These are phyloP conservation scores for Conringia planisiliqua DNA, from an alignment of 345 rosid species.

Conservation along the genomic window DNA sequence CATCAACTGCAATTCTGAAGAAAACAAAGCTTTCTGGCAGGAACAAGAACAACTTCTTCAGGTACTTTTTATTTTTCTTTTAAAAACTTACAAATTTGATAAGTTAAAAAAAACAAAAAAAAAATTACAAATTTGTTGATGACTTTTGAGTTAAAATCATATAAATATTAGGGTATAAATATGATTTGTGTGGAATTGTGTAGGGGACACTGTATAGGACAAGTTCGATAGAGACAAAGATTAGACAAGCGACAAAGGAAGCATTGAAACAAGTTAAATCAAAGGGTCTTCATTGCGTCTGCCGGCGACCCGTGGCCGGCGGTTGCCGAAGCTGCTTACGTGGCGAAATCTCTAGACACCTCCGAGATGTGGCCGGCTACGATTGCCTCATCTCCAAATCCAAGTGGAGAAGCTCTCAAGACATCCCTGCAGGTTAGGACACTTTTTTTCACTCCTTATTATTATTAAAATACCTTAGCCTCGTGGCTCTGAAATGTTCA, in stretches of 20 bases:
- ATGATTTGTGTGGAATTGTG: too few relatives aligned
- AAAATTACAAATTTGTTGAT: too few relatives aligned
- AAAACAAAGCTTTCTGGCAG: slow-evolving; percentile 64
- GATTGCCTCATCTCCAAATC: slow-evolving; percentile 66
- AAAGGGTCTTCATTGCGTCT: slow-evolving; percentile 41
- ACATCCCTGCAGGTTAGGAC: slow-evolving; percentile 61
- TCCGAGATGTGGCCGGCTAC: slow-evolving; percentile 50
- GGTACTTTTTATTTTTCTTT: slow-evolving; percentile 36
- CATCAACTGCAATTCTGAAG: slow-evolving; percentile 35
- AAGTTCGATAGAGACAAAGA: slow-evolving; percentile 56
- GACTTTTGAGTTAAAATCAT: too few relatives aligned
- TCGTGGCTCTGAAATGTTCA: background rate
- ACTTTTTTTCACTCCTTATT: background rate
- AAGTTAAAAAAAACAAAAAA: background rate
- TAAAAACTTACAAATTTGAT: too few relatives aligned
- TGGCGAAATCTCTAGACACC: slow-evolving; percentile 47
- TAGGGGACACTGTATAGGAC: slow-evolving; percentile 69
- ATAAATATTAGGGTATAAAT: too few relatives aligned
- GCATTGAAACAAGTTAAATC: slow-evolving; percentile 42
- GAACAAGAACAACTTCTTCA: slow-evolving; percentile 65
- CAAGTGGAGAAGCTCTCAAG: slow-evolving; percentile 70
- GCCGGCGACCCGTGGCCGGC: slow-evolving; percentile 43
- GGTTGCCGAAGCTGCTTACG: slow-evolving; percentile 63
- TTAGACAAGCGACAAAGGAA: slow-evolving; percentile 61
- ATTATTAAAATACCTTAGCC: background rate